Evolutionary conservation across 805 yeast species (phyloP).

Genomic region (Hanseniaspora pseudoguilliermondii): DNA sequence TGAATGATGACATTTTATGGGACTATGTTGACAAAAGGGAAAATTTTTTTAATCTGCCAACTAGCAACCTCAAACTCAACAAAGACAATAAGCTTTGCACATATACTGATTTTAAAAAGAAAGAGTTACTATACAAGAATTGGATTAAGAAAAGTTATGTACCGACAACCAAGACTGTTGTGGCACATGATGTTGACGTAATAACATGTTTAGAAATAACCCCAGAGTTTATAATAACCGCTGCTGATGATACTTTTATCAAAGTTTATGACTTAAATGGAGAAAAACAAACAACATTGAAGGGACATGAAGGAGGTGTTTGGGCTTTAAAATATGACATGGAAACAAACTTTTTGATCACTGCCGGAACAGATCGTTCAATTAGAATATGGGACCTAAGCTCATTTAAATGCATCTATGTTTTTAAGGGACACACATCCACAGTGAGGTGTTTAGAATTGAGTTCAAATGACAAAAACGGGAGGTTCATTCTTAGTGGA

Average conservation of each 20-base stretch:
- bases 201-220: conserved; percentile 92
- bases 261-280: conserved; percentile 71
- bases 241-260: conserved; percentile 77
- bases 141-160: conserved; percentile 68
- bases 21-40: conserved; percentile 49
- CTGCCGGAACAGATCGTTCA: conserved; percentile 90
- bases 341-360: conserved; percentile 54
- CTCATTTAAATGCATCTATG: conserved; percentile 77
- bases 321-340: conserved; percentile 91
- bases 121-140: conserved; percentile 27
- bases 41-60: conserved; percentile 27
- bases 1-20: conserved; percentile 58
- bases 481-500: conserved; percentile 64
- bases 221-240: conserved; percentile 78
- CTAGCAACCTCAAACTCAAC: conserved; percentile 36
- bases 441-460: conserved; percentile 88
- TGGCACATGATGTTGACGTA: conserved; percentile 66
- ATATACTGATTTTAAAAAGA: conserved; percentile 22
- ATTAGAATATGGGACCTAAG: conserved; percentile 87
- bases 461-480: conserved; percentile 50
- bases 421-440: conserved; percentile 82
- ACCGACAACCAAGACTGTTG: conserved; percentile 55
- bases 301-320: conserved; percentile 95
- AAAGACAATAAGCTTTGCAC: conserved; percentile 23
- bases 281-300: conserved; percentile 42